Percentiles rank a stretch among this genome's conserved stretches.
Conservation (phyloP, 225 moss, liverwort and hornwort genomes). For the Polytrichum commune region DNA sequence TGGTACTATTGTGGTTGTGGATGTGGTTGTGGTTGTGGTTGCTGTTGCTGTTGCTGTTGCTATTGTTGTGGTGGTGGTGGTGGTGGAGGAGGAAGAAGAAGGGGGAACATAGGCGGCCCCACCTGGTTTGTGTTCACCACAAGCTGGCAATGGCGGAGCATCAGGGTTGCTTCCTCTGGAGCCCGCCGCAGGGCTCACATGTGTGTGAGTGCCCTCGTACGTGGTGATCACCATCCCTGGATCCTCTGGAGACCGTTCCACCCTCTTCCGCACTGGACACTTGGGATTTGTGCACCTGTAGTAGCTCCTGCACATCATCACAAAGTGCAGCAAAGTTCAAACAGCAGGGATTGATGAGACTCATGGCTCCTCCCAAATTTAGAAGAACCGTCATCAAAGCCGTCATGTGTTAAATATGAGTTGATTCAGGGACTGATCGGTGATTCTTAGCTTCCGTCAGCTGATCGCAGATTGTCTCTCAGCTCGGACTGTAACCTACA, state of each 20-base stretch:
- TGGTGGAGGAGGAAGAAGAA: neutral
- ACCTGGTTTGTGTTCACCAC: conserved; percentile 44
- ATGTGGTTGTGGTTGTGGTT: too few species aligned
- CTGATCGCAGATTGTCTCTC: neutral
- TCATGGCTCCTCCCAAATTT: too few species aligned
- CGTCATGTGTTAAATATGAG: too few species aligned
- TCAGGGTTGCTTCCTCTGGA: conserved; percentile 37
- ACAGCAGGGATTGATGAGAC: too few species aligned
- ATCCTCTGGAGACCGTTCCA: conserved; percentile 57
- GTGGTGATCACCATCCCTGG: conserved; percentile 56
- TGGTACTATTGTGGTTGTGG: too few species aligned
- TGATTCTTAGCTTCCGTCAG: neutral
- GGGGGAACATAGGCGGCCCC: conserved; percentile 49
- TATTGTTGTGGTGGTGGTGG: neutral
- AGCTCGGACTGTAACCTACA: too few species aligned
- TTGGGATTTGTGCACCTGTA: conserved; percentile 59
- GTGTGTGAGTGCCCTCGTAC: conserved; percentile 58
- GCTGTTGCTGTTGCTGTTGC: neutral
- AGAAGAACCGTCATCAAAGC: too few species aligned
- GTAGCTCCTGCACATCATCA: conserved; percentile 40
- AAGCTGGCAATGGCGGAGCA: conserved; percentile 45
- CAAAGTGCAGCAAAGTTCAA: too few species aligned
- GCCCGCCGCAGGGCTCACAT: conserved; percentile 48
- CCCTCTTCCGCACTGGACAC: conserved; percentile 60
- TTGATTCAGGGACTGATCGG: neutral